Evolutionary conservation across 2,329 filamentous ascomycete species (phyloP), one percentile per base, ranked within the genome.

Genomic region (Gaeumannomyces sp.): DNA sequence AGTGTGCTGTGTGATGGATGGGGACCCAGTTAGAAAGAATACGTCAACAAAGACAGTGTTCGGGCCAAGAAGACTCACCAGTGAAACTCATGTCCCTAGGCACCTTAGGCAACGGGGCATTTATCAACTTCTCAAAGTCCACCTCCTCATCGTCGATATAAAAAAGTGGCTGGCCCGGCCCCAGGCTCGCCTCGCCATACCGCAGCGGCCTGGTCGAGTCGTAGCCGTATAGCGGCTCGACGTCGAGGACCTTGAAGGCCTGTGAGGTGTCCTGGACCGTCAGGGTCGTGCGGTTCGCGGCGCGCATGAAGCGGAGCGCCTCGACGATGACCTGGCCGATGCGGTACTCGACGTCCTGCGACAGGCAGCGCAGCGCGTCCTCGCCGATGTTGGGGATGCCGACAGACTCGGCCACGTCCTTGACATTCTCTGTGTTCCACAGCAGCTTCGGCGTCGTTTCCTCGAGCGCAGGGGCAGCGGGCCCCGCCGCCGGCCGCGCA

Each of bases 91-190:
- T 90, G 76, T 99, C 95, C 62, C 94, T 85, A 45, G 95, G 95
- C 35, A 99, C 93, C 76, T 96, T 97, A 31, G 95, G 95, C 69
- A 99, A 78, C 5, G 95, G 92, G 69, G 93, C 93, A 78, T 99
- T 99, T 75, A 99, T 97, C 70, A 99, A 81, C 81, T 98, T 98
- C 80, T 99, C 95, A 74, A 99, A 98, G 77, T 99, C 95, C 64
- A 98, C 89, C 80, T 99, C 95, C 74, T 99, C 95, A 75, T 99
- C 95, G 73, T 99, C 95, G 53, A 99, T 90, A 75, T 99, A 99
- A 77, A 94, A 99, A 28, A 99, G 80, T 64, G 94, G 93, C 77
- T 99, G 95, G 13, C 94, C 93, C 19, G 93, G 93, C 0, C 95
- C 95, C 67, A 99, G 81, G 65, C 91, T 96, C 3, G 95, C 95